Base-by-base conservation (phyloP, 352 stramenopile species). In the Phytophthora europaea region DNA sequence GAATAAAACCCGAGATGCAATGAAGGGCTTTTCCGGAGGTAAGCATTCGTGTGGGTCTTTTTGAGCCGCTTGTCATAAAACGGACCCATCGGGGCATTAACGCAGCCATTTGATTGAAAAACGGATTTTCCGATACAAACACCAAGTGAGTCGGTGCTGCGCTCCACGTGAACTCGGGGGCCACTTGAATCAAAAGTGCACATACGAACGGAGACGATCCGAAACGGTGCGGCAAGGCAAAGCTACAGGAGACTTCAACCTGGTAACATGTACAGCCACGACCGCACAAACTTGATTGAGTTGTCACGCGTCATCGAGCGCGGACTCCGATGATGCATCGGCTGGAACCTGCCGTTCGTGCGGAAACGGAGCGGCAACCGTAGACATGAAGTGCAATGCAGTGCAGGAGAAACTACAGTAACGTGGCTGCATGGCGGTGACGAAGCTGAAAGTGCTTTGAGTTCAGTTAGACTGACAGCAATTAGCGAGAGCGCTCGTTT, bases 121-220 rank as follows among this genome's bases (percentile, higher is more conserved):
- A 75, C 61, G 68, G 68, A 75, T 75, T 75, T 75, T 75, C 33
- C 48, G 43, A 72, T 75, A 63, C 61, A 72, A 73, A 62, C 26
- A n/a, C 40, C 61, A 67, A 67, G 68, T 75, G 56, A 62, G 22
- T 22, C 56, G 53, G 23, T 10, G 34, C 34, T 26, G 26, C 57
- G 22, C 61, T 65, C 36, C 57, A 53, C 38, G 12, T 6, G 38
- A 52, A 15, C 34, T 60, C n/a, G 8, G 45, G 15, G 26, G 20
- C 47, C 45, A 75, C 67, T 75, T 66, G 67, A 75, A 75, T 70
- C 53, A 75, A 70, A 70, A 74, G 67, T 70, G 67, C 52, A 70
- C 60, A 74, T 70, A 70, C 67, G 67, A 74, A 68, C 31, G 52
- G 45, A 56, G 36, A 68, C 52, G 28, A 28, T 31, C 56, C 33